Base-by-base conservation (phyloP, 2,329 filamentous ascomycete species). In the Truncatella angustata region DNA sequence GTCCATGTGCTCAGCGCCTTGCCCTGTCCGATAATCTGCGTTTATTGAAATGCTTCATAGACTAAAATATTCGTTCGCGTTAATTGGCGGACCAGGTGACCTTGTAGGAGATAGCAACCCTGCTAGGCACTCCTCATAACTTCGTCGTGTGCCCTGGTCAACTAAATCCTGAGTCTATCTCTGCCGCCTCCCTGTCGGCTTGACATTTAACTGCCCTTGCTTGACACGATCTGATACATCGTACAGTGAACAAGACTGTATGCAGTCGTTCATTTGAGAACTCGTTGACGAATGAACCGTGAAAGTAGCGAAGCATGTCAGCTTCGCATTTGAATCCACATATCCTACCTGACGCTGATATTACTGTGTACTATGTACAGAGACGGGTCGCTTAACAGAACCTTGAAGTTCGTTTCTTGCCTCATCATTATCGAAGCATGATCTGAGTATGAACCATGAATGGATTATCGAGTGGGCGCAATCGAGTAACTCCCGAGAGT, bases 171-270 rank as follows among this genome's bases (percentile, higher is more conserved):
- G 40, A 43, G 40, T 43, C 24, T 43, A 43, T 43, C 21, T 20
- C 40, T 43, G 40, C 20, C 23, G 40, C 40, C 28, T 24, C 40
- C 40, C 40, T 43, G 40, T 23, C 40, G 40, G 37, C 18, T 40
- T 40, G 18, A 18, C 37, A 40, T 21, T 40, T 39, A 14, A 24
- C 23, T 43, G 40, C 40, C 40, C 40, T 43, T 26, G 40, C 40
- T 43, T 43, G 40, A 43, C 40, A 43, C n/a, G 24, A 43, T 43
- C 18, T 43, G 40, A 43, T 24, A 43, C 40, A 43, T 28, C 23
- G 12, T 18, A 26, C 20, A 43, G 20, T 43, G 24, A 10, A 43
- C 40, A 24, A 10, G 9, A 26, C 16, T 5, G 9, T 40, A 26
- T 26, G 40, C 16, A 12, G 40, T 14, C 9, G 11, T 43, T 23